Base-by-base conservation (phyloP, 108 stramenopile species). In the Skeletonema potamos region DNA sequence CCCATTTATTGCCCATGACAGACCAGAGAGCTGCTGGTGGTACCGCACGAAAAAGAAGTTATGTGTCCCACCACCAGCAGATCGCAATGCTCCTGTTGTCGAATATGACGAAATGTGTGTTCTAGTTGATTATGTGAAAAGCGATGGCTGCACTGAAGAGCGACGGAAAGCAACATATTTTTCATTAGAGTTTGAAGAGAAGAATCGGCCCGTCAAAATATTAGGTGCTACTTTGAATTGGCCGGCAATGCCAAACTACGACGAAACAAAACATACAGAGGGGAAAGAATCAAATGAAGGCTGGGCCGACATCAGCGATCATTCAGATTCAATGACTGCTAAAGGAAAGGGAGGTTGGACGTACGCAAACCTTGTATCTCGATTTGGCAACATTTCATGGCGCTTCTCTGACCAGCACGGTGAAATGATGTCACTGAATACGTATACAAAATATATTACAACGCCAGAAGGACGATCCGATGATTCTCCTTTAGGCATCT, bases 341-440 rank as follows among this genome's bases (percentile, higher is more conserved):
- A 65, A 65, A 48, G 83, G 77, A 37, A 41, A 24, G 0, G 81
- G 81, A 10, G 81, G 84, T 18, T 82, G 81, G 81, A 85, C 81
- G 58, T 92, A 88, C 66, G 64, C 77, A 10, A 73, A 79, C 27
- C 73, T 95, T 18, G 62, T 91, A 0, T 37, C 80, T 27, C 67
- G 79, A 22, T 95, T 83, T 78, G 87, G 86, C 30, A 66, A 95
- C 61, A 66, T 84, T 11, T 37, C 71, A 24, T 91, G 86, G 81
- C 68, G 94, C 18, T 89, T 91, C 68, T 89, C 87, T 20, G 94
- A 95, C 72, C 79, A 77, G 12, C 94, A 95, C 73, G 91, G 90
- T 26, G 90, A 83, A 56, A 85, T 85, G 76, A 84, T 92, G 78
- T 68, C 85, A 0, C 66, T 95, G 48, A 30, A 63, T 22, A 88